Base-by-base conservation (phyloP, 306 rosid genomes). In the Potentilla sterilis region DNA sequence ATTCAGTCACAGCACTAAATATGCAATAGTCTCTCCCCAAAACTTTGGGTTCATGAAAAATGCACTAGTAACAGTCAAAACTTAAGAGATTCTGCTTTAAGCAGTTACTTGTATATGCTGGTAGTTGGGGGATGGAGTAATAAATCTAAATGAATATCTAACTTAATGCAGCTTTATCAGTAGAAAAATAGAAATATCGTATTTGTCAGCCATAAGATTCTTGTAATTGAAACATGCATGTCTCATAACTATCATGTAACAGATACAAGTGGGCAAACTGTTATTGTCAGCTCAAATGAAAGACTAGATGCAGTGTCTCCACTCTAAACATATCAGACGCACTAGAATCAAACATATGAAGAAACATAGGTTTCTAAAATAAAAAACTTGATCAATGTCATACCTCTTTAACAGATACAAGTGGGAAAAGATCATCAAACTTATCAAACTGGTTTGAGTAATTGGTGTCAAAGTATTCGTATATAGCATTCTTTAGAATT, bases 331-430 rank as follows among this genome's bases (percentile, higher is more conserved):
- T 13, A 61, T 61, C 67, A 61, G 14, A 61, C 67, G 24, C 69
- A 69, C 58, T 24, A 15, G 61, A 69, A 22, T 28, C 35, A 47
- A 46, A 41, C 13, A 73, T 41, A 2, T 40, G 43, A 57, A 15
- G 7, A 5, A 42, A 15, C 52, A 73, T 28, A 58, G 6, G 28
- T 6, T 7, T 58, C 21, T 0, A 24, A 57, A 73, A 21, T 44
- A 15, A 38, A 42, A 15, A 40, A 4, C 21, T n/a, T 55, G 66
- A 46, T 73, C 68, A 14, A 37, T 44, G 1, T 12, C 55, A 19
- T 82, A 96, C 98, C 99, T 89, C 83, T 82, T 92, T 96, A 65
- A 86, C 86, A 67, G 97, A 81, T 74, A 92, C 97, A 76, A 96
- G 69, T 47, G 99, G 98, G 73, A 89, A 79, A 57, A 92, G 93